phyloP scores from a whole-genome alignment of 106 monocot species.

The Dendrobium officinale region DNA sequence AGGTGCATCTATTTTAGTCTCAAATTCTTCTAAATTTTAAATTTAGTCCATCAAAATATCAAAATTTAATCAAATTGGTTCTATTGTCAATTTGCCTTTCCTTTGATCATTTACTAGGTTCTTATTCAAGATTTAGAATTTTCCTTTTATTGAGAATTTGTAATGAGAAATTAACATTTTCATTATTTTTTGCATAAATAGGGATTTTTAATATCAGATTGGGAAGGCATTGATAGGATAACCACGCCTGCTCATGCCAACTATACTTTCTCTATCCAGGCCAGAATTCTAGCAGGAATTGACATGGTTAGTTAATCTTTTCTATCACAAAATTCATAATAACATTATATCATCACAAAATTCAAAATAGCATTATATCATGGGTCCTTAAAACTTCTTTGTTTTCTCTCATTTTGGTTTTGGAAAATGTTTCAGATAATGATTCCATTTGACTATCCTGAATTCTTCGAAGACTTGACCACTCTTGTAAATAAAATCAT shows the following conservation, averaged over 20 bases:
- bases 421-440: constrained; percentile 43
- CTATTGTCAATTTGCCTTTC: too few species aligned
- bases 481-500: too few species aligned
- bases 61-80: too few species aligned
- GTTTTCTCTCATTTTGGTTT: neutral
- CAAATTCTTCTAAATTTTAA: too few species aligned
- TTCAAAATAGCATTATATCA: neutral
- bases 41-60: too few species aligned
- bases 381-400: neutral
- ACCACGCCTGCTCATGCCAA: constrained; percentile 28
- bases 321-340: neutral
- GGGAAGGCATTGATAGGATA: constrained; percentile 45
- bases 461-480: constrained; percentile 38
- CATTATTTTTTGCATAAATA: constrained; percentile 2
- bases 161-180: neutral
- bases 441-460: constrained; percentile 44
- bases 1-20: too few species aligned
- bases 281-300: constrained; percentile 41
- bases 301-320: constrained; percentile 42
- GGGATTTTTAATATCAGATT: constrained; percentile 61
- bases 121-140: neutral
- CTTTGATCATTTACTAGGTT: too few species aligned
- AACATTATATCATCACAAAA: neutral
- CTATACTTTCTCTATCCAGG: constrained; percentile 41
- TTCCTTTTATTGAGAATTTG: neutral